Evolutionary conservation across 495 filamentous ascomycete species (phyloP).

Genomic region (Lophiotrema nucula): DNA sequence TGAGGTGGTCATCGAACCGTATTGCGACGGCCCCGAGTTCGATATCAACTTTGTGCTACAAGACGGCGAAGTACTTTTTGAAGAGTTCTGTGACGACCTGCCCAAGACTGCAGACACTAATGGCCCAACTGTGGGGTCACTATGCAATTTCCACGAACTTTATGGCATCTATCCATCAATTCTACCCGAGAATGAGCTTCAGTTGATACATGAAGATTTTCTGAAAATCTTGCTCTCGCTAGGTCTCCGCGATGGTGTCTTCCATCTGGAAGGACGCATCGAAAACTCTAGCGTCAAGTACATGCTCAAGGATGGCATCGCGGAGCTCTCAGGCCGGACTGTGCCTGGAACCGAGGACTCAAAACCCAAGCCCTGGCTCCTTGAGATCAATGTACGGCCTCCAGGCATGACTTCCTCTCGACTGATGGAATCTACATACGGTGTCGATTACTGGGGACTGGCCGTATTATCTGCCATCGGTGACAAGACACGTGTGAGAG

Average conservation of each 20-base stretch:
- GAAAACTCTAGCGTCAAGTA: constrained; percentile 5
- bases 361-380: background rate
- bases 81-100: background rate
- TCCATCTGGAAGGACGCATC: constrained; percentile 1
- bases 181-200: background rate
- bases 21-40: constrained; percentile 4
- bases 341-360: background rate
- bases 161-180: background rate
- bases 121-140: background rate
- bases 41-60: constrained; percentile 1
- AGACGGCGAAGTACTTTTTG: constrained; percentile 3
- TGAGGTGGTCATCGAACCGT: constrained; percentile 1
- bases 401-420: background rate
- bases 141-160: background rate
- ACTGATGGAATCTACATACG: too few species aligned
- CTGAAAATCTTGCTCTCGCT: background rate
- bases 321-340: background rate
- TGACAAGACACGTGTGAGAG: too few species aligned
- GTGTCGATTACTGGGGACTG: too few species aligned
- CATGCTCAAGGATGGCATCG: background rate
- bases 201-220: background rate
- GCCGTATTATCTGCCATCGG: too few species aligned
- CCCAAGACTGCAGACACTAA: constrained; percentile 2
- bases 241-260: background rate
- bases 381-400: background rate